Conservation (phyloP, 2,329 filamentous ascomycete species). For the Aspergillus ochraceus region DNA sequence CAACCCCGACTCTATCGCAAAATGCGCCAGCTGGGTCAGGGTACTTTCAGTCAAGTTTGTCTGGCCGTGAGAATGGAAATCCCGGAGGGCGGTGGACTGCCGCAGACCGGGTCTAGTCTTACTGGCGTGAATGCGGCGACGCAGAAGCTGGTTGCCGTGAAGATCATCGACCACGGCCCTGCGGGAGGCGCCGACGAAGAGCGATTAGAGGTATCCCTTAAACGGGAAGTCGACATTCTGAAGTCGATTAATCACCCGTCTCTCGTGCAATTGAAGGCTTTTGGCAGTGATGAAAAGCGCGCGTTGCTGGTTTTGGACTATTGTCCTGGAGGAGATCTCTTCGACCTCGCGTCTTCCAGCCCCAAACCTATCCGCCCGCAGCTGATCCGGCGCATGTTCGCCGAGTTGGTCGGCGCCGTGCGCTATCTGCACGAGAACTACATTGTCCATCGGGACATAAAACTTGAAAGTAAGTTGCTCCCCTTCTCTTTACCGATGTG, state of each 20-base stretch:
- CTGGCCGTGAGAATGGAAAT: conserved; percentile 77
- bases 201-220: conserved; percentile 87
- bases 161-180: conserved; percentile 92
- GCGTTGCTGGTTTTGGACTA: conserved; percentile 87
- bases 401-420: conserved; percentile 83
- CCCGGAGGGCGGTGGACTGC: conserved; percentile 36
- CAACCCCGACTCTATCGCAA: conserved; percentile 78
- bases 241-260: conserved; percentile 85
- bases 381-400: conserved; percentile 80
- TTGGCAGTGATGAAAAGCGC: conserved; percentile 78
- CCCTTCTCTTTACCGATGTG: background rate
- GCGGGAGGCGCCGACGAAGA: conserved; percentile 91
- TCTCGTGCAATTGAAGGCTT: conserved; percentile 86
- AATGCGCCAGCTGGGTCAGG: conserved; percentile 79
- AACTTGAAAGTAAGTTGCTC: conserved; percentile 81
- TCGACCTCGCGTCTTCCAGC: conserved; percentile 80
- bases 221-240: conserved; percentile 93
- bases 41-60: conserved; percentile 93
- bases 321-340: conserved; percentile 90
- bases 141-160: conserved; percentile 88
- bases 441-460: conserved; percentile 96
- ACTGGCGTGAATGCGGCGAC: conserved; percentile 42
- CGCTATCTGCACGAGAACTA: conserved; percentile 79
- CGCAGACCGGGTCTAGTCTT: conserved; percentile 8
- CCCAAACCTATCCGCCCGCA: conserved; percentile 65